phyloP scores from a whole-genome alignment of 2,329 filamentous ascomycete species.

The Botrytis fabae region DNA sequence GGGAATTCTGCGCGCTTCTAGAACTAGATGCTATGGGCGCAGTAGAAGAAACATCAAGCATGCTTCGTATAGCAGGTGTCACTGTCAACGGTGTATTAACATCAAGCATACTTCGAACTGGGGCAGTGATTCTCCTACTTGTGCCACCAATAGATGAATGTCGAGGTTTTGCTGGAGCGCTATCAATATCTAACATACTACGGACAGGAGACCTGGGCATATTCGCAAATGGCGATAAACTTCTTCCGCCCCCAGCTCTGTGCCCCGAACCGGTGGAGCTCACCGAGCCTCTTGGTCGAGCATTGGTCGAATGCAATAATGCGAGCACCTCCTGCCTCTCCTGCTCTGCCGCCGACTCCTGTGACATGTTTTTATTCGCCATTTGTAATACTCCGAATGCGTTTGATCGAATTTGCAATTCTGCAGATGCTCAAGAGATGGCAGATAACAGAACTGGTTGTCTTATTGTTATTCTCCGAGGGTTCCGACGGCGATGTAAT shows the following conservation, averaged over 20 bases:
- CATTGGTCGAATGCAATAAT: slow-evolving; percentile 53
- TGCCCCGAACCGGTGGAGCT: slow-evolving; percentile 38
- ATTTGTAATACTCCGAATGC: slow-evolving; percentile 27
- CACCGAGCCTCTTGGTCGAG: slow-evolving; percentile 35
- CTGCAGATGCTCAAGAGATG: neutral
- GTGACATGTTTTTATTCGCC: slow-evolving; percentile 59
- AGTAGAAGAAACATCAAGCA: slow-evolving; percentile 56
- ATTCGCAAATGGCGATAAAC: slow-evolving; percentile 53
- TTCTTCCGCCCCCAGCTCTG: slow-evolving; percentile 41
- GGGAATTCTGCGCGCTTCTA: slow-evolving; percentile 51
- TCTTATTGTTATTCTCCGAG: slow-evolving; percentile 4
- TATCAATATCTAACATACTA: slow-evolving; percentile 52
- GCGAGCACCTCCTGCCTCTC: slow-evolving; percentile 73
- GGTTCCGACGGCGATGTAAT: neutral
- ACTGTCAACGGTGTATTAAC: slow-evolving; percentile 42
- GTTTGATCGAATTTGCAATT: slow-evolving; percentile 11
- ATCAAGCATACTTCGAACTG: slow-evolving; percentile 68
- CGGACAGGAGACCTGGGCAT: slow-evolving; percentile 64
- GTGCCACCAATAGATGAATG: slow-evolving; percentile 23
- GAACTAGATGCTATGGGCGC: slow-evolving; percentile 42
- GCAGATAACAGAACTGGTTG: slow-evolving; percentile 8
- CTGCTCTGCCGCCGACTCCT: slow-evolving; percentile 75
- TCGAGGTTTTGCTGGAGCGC: slow-evolving; percentile 29
- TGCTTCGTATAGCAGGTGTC: slow-evolving; percentile 57
- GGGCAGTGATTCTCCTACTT: slow-evolving; percentile 17